phyloP scores from a whole-genome alignment of 805 yeast species.

The Alloascoidea hylecoeti region DNA sequence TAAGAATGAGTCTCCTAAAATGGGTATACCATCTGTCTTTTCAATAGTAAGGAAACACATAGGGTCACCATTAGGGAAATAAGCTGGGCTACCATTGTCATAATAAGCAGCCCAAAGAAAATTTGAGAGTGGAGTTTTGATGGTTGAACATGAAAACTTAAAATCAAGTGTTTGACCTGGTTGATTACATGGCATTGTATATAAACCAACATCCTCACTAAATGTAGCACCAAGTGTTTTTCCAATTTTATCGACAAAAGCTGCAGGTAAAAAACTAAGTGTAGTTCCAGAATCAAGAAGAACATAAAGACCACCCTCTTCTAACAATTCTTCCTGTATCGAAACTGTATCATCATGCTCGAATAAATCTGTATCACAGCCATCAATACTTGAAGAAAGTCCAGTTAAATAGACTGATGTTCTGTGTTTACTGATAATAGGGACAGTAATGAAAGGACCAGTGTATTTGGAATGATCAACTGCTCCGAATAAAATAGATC shows the following conservation, averaged over 20 bases:
- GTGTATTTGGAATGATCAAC: slow-evolving; percentile 26
- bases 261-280: not conserved
- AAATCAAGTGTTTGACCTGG: slow-evolving; percentile 14
- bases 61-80: slow-evolving; percentile 2
- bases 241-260: not conserved
- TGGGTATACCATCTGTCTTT: slow-evolving; percentile 15
- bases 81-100: not conserved
- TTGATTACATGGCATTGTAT: too few species aligned
- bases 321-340: too few species aligned
- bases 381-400: not conserved
- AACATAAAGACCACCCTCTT: not conserved
- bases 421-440: not conserved
- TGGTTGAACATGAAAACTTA: slow-evolving; percentile 29
- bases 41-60: slow-evolving; percentile 1
- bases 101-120: slow-evolving; percentile 3
- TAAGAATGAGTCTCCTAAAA: slow-evolving; percentile 39
- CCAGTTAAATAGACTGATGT: not conserved
- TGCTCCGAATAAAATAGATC: slow-evolving; percentile 29
- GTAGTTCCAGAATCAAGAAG: not conserved
- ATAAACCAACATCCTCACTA: not conserved
- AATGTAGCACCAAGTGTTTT: not conserved
- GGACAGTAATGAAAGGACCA: slow-evolving; percentile 20
- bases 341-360: not conserved
- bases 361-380: not conserved
- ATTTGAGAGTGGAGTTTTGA: slow-evolving; percentile 23